These are phyloP conservation scores for Elongisporangium senticosum DNA, from an alignment of 352 stramenopile genomes.

Conservation along the genomic window DNA sequence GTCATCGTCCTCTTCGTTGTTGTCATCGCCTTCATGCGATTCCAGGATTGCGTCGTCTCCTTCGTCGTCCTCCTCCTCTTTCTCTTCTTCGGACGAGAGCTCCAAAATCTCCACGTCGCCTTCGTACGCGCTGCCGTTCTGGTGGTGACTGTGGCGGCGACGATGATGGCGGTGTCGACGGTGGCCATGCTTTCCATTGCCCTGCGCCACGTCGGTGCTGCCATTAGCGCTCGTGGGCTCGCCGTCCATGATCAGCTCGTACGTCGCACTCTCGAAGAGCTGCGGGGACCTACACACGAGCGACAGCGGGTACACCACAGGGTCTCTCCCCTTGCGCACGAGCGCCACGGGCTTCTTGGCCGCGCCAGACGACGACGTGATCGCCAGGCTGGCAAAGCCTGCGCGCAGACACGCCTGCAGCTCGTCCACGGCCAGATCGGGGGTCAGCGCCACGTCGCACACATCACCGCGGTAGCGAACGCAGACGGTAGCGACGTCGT, in stretches of 20 bases:
- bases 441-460: constrained; percentile 34
- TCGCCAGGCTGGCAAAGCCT: constrained; percentile 24
- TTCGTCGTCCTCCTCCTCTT: constrained; percentile 19
- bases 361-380: background rate
- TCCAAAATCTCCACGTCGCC: constrained; percentile 4
- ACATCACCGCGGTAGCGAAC: constrained; percentile 10
- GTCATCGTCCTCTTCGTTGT: constrained; percentile 11
- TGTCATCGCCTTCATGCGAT: constrained; percentile 14
- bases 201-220: background rate
- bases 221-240: constrained; percentile 1
- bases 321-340: constrained; percentile 15
- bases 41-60: constrained; percentile 11
- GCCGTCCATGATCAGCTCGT: constrained; percentile 33
- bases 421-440: constrained; percentile 32
- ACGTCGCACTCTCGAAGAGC: constrained; percentile 43
- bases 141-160: constrained; percentile 7
- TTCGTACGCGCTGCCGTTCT: constrained; percentile 17
- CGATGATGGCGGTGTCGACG: constrained; percentile 10
- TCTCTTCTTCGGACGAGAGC: constrained; percentile 3
- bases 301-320: constrained; percentile 64
- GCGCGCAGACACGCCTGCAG: constrained; percentile 42
- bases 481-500: background rate
- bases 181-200: constrained; percentile 3
- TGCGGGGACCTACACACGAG: constrained; percentile 46
- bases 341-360: constrained; percentile 14